Conservation (phyloP, 1,139 yeast genomes). For the Yarrowia galli region DNA sequence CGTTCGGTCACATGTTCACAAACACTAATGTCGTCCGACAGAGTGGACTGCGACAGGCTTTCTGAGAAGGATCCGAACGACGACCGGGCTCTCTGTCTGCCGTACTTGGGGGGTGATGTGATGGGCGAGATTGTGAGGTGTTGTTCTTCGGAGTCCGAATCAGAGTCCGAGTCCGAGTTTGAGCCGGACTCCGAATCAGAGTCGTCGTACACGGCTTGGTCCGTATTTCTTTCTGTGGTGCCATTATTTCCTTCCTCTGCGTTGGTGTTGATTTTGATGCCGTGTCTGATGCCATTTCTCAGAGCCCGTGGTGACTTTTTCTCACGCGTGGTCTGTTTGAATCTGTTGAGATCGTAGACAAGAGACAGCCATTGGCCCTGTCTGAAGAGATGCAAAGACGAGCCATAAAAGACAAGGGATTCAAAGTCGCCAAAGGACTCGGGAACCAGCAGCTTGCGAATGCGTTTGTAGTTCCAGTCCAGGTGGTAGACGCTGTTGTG, state of each 20-base stretch:
- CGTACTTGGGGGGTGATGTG: slow-evolving; percentile 28
- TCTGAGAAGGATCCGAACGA: slow-evolving; percentile 30
- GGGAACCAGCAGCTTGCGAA: slow-evolving; percentile 21
- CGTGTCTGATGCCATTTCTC: not conserved
- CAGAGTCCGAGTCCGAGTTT: slow-evolving; percentile 6
- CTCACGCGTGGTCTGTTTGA: not conserved
- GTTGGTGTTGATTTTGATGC: too few relatives aligned
- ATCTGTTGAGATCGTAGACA: slow-evolving; percentile 18
- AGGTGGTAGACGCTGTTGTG: slow-evolving; percentile 21
- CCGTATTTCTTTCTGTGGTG: too few relatives aligned
- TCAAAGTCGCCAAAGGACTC: slow-evolving; percentile 7
- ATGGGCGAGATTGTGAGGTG: slow-evolving; percentile 6
- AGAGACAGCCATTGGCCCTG: slow-evolving; percentile 9
- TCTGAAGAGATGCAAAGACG: slow-evolving; percentile 17
- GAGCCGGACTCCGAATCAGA: too few relatives aligned
- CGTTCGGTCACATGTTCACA: slow-evolving; percentile 17
- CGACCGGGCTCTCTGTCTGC: slow-evolving; percentile 19
- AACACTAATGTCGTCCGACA: slow-evolving; percentile 29
- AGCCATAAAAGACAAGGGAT: slow-evolving; percentile 5
- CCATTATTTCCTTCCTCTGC: too few relatives aligned
- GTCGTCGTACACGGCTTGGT: slow-evolving; percentile 4
- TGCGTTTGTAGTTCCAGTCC: slow-evolving; percentile 32
- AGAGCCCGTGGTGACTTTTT: not conserved
- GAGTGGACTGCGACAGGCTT: slow-evolving; percentile 18
- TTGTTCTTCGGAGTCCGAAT: slow-evolving; percentile 10